Evolutionary conservation across 257 asterid species (phyloP), one percentile per base, ranked within the genome.

Genomic region (Leonotis leonurus): DNA sequence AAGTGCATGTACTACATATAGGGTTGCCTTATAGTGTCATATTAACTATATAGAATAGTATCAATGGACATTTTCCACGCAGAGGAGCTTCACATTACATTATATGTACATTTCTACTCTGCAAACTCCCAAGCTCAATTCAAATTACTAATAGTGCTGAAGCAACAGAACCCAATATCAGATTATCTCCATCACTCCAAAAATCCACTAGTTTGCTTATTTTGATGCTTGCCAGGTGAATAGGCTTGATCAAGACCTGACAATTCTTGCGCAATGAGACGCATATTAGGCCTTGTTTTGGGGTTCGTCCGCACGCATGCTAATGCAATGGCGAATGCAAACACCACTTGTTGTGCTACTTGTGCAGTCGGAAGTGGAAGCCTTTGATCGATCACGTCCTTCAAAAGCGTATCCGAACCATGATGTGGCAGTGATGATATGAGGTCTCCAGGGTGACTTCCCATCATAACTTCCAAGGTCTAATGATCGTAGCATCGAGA

Each of bases 361-460:
- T 71, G 57, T 36, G 85, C 87, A 0, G 73, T 45, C 18, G 96
- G 98, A 26, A 85, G 81, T 54, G 81, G 53, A 65, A 90, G 84
- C 70, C 95, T 75, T 37, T 71, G 89, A 66, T 88, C 96, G 7
- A 88, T 81, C 59, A 80, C 53, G 64, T 84, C 92, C 67, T 68
- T 80, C 85, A 90, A 20, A 56, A 80, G 53, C 8, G 59, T 44
- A 43, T 88, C 83, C 0, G 81, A 57, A 12, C 62, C 39, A 14
- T 77, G 50, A 39, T 81, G 69, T 48, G n/a, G n/a, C n/a, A 85
- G 49, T 41, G 82, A 75, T 49, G 85, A 55, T 17, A 62, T 46
- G 49, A 85, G 79, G 25, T 90, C 96, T 60, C 96, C 84, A 4
- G 98, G 98, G 73, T 90, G 98, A 72, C 55, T 78, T 67, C 96